phyloP scores from a whole-genome alignment of 2,329 filamentous ascomycete genomes.

The Zymoseptoria crescenta region DNA sequence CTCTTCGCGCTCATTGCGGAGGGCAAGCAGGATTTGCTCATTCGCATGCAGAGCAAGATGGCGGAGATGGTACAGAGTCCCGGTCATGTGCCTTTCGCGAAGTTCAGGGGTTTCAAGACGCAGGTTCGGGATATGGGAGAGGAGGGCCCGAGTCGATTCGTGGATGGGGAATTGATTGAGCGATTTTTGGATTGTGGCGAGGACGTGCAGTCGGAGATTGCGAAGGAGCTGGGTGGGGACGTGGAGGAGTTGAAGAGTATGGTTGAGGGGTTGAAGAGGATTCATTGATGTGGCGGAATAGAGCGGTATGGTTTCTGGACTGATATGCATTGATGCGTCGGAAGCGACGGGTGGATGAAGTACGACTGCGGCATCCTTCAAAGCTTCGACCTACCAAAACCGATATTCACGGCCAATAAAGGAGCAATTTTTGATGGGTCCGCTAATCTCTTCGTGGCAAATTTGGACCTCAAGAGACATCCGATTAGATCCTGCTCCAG shows the following conservation, averaged over 20 bases:
- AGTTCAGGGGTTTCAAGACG: constrained; percentile 76
- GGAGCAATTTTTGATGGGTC: no score
- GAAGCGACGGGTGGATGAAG: neutral
- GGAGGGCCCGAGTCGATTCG: constrained; percentile 73
- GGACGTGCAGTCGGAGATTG: constrained; percentile 47
- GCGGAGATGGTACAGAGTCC: constrained; percentile 58
- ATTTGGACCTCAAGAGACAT: no score
- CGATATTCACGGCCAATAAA: neutral
- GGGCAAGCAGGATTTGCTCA: constrained; percentile 66
- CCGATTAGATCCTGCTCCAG: neutral
- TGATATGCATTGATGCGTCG: neutral
- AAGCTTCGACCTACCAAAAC: neutral
- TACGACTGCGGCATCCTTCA: neutral
- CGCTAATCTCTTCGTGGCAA: no score
- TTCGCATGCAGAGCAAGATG: constrained; percentile 69
- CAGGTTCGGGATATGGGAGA: constrained; percentile 52
- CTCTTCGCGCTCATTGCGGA: constrained; percentile 74
- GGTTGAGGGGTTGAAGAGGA: constrained; percentile 49
- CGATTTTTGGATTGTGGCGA: constrained; percentile 67
- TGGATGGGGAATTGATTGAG: constrained; percentile 89
- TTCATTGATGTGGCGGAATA: constrained; percentile 30
- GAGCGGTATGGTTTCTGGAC: neutral
- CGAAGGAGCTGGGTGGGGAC: constrained; percentile 46
- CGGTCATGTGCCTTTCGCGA: constrained; percentile 67
- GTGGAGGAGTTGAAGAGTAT: constrained; percentile 51